A percentile compares a stretch with the other conserved stretches of the same genome.
Evolutionary conservation across 2,329 filamentous ascomycete species (phyloP).

Genomic region (Apiospora phragmitis): DNA sequence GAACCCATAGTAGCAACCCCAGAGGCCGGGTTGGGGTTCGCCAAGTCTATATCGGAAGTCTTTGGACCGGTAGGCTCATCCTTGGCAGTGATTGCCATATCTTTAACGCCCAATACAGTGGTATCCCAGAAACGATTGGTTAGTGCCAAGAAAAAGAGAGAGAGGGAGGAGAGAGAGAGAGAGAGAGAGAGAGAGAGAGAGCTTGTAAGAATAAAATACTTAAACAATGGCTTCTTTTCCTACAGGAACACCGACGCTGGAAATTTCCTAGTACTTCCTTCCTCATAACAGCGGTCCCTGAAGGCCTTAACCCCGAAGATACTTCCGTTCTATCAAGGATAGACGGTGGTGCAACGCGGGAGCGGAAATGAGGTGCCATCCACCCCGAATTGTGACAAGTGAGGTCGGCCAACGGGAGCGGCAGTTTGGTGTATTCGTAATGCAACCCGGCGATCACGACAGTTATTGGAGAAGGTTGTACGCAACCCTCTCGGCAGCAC

Average conservation of each 20-base stretch:
- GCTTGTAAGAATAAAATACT: not conserved
- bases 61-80: no score
- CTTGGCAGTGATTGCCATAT: not conserved
- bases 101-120: not conserved
- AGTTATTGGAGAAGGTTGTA: not conserved
- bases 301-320: not conserved
- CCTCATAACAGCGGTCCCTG: not conserved
- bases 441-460: not conserved
- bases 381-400: not conserved
- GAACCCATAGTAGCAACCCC: no score
- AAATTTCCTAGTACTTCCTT: not conserved
- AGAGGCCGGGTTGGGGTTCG: not conserved
- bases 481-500: not conserved
- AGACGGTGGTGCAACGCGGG: not conserved
- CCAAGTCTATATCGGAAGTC: no score
- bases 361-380: not conserved
- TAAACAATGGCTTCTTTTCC: not conserved
- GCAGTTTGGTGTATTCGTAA: not conserved
- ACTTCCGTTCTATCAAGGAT: not conserved
- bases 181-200: no score
- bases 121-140: not conserved
- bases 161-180: no score
- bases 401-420: not conserved
- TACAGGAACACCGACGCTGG: not conserved
- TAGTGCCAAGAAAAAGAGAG: no score